Percentiles rank a stretch among this genome's conserved stretches.
Evolutionary conservation across 169 alveolate genomes (phyloP).

Genomic region (Babesia bigemina): DNA sequence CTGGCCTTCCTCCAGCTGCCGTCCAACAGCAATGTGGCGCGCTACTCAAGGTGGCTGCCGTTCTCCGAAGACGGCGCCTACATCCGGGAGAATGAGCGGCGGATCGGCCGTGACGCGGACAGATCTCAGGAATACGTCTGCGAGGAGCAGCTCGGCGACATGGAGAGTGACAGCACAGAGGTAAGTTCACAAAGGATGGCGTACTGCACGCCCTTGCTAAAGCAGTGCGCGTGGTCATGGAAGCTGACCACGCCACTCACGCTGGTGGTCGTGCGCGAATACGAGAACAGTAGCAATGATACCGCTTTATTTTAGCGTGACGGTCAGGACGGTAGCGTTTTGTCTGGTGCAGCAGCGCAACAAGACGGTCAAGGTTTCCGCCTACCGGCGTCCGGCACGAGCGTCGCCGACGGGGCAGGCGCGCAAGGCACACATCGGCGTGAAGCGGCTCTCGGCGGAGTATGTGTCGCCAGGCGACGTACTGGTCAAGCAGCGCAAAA

Average conservation of each 20-base stretch:
- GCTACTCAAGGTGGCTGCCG: constrained; percentile 61
- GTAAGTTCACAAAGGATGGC: not conserved
- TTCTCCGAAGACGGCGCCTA: constrained; percentile 43
- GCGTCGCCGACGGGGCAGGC: constrained; percentile 86
- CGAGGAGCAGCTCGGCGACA: not conserved
- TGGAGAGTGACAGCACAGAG: not conserved
- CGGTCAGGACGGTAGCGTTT: not conserved
- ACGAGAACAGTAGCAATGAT: constrained; percentile 3
- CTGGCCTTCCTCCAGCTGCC: constrained; percentile 60
- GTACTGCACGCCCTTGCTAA: not conserved
- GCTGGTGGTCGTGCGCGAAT: constrained; percentile 18
- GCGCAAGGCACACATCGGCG: constrained; percentile 84
- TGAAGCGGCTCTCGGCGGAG: constrained; percentile 83
- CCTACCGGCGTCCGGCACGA: constrained; percentile 85
- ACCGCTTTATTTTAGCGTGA: not conserved
- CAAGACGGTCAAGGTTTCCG: constrained; percentile 83
- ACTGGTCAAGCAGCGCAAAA: constrained; percentile 78
- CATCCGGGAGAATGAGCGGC: constrained; percentile 36
- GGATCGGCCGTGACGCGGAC: constrained; percentile 18
- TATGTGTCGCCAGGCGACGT: constrained; percentile 80
- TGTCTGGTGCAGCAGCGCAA: constrained; percentile 64
- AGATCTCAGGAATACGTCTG: not conserved
- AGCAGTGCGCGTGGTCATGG: not conserved
- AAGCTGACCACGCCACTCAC: not conserved
- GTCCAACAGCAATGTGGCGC: constrained; percentile 8